A percentile compares a stretch with the other conserved stretches of the same genome.
phyloP scores from a whole-genome alignment of 139 green algal genomes.

The Chlorella sp. region DNA sequence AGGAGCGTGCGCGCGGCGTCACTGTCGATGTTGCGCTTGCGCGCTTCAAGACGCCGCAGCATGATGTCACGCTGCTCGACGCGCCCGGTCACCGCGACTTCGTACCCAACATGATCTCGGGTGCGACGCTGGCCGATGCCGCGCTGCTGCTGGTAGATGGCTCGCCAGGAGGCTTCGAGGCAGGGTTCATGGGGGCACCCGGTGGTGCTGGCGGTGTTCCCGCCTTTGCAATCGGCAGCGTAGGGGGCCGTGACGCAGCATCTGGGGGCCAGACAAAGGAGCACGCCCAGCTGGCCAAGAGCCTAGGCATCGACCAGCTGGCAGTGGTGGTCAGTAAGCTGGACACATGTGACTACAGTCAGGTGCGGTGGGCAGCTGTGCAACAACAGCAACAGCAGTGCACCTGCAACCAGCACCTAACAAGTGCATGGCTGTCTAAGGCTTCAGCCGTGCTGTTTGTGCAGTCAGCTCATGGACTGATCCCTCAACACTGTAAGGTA shows the following conservation, averaged over 20 bases:
- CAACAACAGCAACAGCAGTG: no score
- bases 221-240: no score
- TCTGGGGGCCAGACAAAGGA: slow-evolving; percentile 95
- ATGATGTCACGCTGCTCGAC: slow-evolving; percentile 79
- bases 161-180: slow-evolving; percentile 86
- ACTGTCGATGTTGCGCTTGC: slow-evolving; percentile 89
- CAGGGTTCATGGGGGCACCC: no score
- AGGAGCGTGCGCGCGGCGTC: slow-evolving; percentile 87
- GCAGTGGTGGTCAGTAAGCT: slow-evolving; percentile 88
- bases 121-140: slow-evolving; percentile 76
- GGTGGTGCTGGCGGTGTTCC: no score
- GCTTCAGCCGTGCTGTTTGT: no score
- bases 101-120: slow-evolving; percentile 94
- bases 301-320: slow-evolving; percentile 84
- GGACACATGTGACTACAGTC: slow-evolving; percentile 71
- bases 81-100: slow-evolving; percentile 96
- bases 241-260: no score
- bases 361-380: no score
- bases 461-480: no score
- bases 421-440: no score
- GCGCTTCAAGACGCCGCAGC: slow-evolving; percentile 29
- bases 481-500: no score
- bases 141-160: slow-evolving; percentile 94
- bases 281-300: slow-evolving; percentile 87
- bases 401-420: no score